phyloP scores from a whole-genome alignment of 805 yeast genomes.

The Saccharomyces cerevisiae region DNA sequence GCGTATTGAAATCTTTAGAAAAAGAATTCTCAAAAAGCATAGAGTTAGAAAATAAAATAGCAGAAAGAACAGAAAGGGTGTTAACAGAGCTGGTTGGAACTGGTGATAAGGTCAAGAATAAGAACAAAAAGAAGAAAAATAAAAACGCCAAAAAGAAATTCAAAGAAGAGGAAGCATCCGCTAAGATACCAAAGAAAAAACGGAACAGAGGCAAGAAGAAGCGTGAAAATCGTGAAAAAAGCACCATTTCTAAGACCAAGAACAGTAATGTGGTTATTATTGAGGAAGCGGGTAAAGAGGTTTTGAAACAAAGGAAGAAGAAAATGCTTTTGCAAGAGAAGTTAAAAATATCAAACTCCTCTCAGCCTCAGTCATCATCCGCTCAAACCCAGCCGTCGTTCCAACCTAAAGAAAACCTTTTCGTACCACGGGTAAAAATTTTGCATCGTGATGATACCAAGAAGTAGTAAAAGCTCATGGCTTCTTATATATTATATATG shows the following conservation, averaged over 20 bases:
- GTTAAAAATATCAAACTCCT: not conserved
- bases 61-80: slow-evolving; percentile 19
- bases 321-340: not conserved
- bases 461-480: not conserved
- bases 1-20: slow-evolving; percentile 23
- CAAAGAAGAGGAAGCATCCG: not conserved
- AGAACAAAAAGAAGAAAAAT: slow-evolving; percentile 17
- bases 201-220: not conserved
- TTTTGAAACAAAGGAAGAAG: not conserved
- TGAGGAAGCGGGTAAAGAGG: not conserved
- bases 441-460: not conserved
- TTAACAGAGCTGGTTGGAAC: slow-evolving; percentile 24
- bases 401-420: not conserved
- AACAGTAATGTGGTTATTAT: not conserved
- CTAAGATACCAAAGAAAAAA: not conserved
- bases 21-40: slow-evolving; percentile 21
- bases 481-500: not conserved
- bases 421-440: not conserved
- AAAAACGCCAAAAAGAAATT: slow-evolving; percentile 6
- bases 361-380: not conserved
- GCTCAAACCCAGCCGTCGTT: not conserved
- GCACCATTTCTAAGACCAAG: not conserved
- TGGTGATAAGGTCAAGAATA: slow-evolving; percentile 11
- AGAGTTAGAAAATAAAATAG: slow-evolving; percentile 10
- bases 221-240: not conserved